phyloP scores from a whole-genome alignment of 352 stramenopile genomes.

The Phytophthora chlamydospora region DNA sequence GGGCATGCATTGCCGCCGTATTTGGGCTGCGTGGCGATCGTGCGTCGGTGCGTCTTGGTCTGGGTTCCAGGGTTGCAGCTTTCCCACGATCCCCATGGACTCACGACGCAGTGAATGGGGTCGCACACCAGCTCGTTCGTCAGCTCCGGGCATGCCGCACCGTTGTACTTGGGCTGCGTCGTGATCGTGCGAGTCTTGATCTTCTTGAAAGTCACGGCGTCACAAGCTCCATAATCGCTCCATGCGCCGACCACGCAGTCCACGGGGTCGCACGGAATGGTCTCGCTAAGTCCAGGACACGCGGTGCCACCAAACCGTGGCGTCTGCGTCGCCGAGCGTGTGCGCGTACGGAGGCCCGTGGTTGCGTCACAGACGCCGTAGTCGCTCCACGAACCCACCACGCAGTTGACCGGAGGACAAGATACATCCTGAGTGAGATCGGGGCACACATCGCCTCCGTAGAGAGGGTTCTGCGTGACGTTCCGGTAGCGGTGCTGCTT shows the following conservation, averaged over 20 bases:
- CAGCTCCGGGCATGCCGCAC: constrained; percentile 42
- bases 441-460: constrained; percentile 37
- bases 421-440: constrained; percentile 40
- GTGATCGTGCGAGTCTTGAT: constrained; percentile 46
- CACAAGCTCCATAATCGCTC: constrained; percentile 48
- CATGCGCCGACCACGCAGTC: constrained; percentile 50
- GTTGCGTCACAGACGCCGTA: constrained; percentile 49
- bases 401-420: constrained; percentile 57
- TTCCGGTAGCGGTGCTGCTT: constrained; percentile 43
- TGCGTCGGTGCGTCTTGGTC: constrained; percentile 47
- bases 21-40: constrained; percentile 28
- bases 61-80: constrained; percentile 36
- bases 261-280: constrained; percentile 52
- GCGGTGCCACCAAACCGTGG: constrained; percentile 36
- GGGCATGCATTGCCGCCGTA: constrained; percentile 48
- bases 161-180: constrained; percentile 43
- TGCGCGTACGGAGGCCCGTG: constrained; percentile 48
- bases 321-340: constrained; percentile 26
- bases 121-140: constrained; percentile 60
- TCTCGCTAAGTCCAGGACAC: constrained; percentile 42
- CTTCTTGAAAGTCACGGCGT: constrained; percentile 53
- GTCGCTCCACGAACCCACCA: constrained; percentile 43
- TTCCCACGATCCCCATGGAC: constrained; percentile 37
- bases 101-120: constrained; percentile 55
- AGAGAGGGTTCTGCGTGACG: constrained; percentile 40